These are phyloP conservation scores for Yamagishiella unicocca DNA, from an alignment of 139 green algal genomes.

Conservation along the genomic window DNA sequence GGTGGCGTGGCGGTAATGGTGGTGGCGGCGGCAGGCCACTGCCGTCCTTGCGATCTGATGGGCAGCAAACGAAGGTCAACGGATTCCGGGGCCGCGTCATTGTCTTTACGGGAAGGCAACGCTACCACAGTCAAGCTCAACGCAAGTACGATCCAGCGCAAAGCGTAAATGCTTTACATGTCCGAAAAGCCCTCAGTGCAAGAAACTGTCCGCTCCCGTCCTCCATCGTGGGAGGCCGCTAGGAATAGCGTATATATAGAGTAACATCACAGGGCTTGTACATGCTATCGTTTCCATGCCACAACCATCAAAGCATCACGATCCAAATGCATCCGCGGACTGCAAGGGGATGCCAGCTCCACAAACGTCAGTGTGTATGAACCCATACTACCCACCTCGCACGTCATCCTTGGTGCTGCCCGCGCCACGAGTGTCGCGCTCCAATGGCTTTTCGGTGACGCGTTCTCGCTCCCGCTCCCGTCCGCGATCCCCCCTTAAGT, in stretches of 20 bases:
- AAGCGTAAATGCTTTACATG: neutral
- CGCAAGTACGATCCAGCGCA: slow-evolving; percentile 37
- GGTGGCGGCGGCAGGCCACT: neutral
- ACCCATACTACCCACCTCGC: neutral
- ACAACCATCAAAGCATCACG: too few species aligned
- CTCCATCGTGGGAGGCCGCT: neutral
- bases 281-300: neutral
- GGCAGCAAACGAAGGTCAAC: neutral
- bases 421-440: neutral
- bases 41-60: slow-evolving; percentile 1
- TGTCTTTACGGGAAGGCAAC: too few species aligned
- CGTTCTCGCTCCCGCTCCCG: slow-evolving; percentile 33
- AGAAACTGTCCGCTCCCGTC: slow-evolving; percentile 11
- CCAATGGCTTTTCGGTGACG: neutral
- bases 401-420: neutral
- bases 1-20: slow-evolving; percentile 20
- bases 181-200: slow-evolving; percentile 29
- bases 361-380: too few species aligned
- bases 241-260: slow-evolving; percentile 54
- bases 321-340: too few species aligned
- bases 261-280: slow-evolving; percentile 20
- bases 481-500: neutral
- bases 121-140: slow-evolving; percentile 24
- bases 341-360: too few species aligned
- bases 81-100: too few species aligned